Conservation (phyloP, 2,329 filamentous ascomycete species). For the Apiospora saccharicola region DNA sequence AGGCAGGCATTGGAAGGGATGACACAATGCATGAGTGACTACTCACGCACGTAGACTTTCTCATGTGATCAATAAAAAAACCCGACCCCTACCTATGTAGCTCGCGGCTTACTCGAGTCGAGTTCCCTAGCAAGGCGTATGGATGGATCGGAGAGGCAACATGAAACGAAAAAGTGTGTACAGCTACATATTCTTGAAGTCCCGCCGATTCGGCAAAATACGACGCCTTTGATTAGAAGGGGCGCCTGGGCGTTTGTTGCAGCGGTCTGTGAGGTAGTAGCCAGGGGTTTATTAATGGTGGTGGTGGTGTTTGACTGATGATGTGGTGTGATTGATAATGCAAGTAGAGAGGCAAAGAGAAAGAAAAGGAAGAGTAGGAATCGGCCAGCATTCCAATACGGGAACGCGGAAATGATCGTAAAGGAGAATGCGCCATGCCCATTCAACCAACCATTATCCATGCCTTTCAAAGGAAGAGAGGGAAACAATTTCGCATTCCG, state of each 20-base stretch:
- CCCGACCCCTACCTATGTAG: background rate
- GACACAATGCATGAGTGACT: background rate
- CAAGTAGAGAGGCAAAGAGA: background rate
- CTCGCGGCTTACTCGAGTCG: background rate
- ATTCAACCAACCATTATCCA: background rate
- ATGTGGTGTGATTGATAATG: constrained; percentile 4
- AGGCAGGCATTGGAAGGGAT: background rate
- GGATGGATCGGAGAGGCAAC: background rate
- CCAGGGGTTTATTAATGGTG: background rate
- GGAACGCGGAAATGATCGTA: background rate
- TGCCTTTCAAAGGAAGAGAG: background rate
- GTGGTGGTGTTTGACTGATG: background rate
- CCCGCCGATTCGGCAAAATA: background rate
- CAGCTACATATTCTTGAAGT: background rate
- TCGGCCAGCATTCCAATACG: background rate
- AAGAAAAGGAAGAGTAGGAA: background rate
- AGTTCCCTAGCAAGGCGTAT: background rate
- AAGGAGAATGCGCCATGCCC: background rate
- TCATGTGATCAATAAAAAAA: background rate
- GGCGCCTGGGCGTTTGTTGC: constrained; percentile 6
- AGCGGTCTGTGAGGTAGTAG: background rate
- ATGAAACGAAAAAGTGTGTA: background rate
- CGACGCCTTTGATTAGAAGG: background rate
- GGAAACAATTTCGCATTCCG: background rate
- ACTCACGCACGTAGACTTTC: background rate